Evolutionary conservation across 352 stramenopile genomes (phyloP), one percentile per base, ranked within the genome.

Genomic region (Phytophthora meadii): DNA sequence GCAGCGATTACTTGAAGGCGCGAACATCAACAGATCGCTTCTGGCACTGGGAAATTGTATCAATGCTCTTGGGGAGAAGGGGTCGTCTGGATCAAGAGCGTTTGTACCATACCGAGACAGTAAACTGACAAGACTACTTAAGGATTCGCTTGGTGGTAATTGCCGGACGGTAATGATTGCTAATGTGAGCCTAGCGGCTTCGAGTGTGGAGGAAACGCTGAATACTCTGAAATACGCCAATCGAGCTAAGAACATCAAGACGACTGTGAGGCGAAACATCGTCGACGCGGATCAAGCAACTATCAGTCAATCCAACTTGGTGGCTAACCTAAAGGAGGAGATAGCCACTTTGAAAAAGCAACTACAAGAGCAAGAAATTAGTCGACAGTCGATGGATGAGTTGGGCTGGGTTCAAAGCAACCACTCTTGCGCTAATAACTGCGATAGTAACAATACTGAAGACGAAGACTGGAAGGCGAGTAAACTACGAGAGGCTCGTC

Each of bases 91-190:
- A 50, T 9, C 45, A 28, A 24, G 51, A 15, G 49, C 52, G 2
- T 98, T 97, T 58, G 88, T 98, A 4, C 90, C 92, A 4, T 98
- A 98, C 68, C 74, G 93, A 45, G 92, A 97, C 64, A 90, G 70
- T 42, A 97, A 97, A 61, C 65, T 97, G 6, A 97, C 90, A 11
- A 81, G 90, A 30, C 61, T 97, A 27, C 67, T 97, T 5, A 98
- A 98, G 55, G 89, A 97, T 49, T 97, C 88, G 4, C 79, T 98
- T 2, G 91, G 90, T 28, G 93, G 94, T 2, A 98, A 98, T 63
- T 98, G 93, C 62, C 88, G 94, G 10, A 98, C 94, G 0, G 93
- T 98, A 3, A 98, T 98, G 90, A 98, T 98, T 54, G 92, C 93
- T 19, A 98, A 97, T 62, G 88, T 98, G 24, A 94, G 80, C 58